These are phyloP conservation scores for Aureobasidium sp. DNA, from an alignment of 2,329 filamentous ascomycete species.

Conservation along the genomic window DNA sequence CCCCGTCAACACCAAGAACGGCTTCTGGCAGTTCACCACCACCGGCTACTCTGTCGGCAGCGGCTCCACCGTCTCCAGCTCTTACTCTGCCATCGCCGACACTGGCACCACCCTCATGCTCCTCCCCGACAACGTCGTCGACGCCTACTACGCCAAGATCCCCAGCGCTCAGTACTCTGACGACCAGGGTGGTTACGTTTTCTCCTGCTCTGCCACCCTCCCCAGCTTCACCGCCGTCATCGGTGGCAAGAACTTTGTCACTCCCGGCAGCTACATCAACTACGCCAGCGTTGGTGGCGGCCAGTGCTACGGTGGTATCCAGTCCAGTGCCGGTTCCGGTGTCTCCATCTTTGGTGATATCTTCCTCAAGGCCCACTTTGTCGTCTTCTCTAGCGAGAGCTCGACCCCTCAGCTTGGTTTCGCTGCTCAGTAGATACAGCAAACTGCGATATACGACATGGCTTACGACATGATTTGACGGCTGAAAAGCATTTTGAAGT, in stretches of 20 bases:
- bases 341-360: slow-evolving; percentile 62
- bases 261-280: slow-evolving; percentile 50
- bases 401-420: slow-evolving; percentile 36
- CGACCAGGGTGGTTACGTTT: slow-evolving; percentile 46
- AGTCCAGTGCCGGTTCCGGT: slow-evolving; percentile 49
- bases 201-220: slow-evolving; percentile 43
- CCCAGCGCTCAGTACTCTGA: slow-evolving; percentile 41
- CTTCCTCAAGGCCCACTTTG: slow-evolving; percentile 70
- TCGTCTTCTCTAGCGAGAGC: slow-evolving; percentile 55
- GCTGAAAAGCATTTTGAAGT: background rate
- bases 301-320: slow-evolving; percentile 68
- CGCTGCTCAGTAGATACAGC: slow-evolving; percentile 28
- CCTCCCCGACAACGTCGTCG: slow-evolving; percentile 45
- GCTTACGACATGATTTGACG: background rate
- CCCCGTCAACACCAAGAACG: slow-evolving; percentile 48
- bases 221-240: slow-evolving; percentile 49
- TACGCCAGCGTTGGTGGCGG: slow-evolving; percentile 36
- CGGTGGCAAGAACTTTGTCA: slow-evolving; percentile 39
- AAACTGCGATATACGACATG: background rate
- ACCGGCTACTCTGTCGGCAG: slow-evolving; percentile 48
- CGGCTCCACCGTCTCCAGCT: slow-evolving; percentile 31
- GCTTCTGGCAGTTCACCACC: slow-evolving; percentile 56
- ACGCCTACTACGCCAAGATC: slow-evolving; percentile 49
- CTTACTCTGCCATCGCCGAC: slow-evolving; percentile 53
- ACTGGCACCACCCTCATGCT: slow-evolving; percentile 62